Base-by-base conservation (phyloP, 2,329 filamentous ascomycete species). In the Periconia macrospinosa region DNA sequence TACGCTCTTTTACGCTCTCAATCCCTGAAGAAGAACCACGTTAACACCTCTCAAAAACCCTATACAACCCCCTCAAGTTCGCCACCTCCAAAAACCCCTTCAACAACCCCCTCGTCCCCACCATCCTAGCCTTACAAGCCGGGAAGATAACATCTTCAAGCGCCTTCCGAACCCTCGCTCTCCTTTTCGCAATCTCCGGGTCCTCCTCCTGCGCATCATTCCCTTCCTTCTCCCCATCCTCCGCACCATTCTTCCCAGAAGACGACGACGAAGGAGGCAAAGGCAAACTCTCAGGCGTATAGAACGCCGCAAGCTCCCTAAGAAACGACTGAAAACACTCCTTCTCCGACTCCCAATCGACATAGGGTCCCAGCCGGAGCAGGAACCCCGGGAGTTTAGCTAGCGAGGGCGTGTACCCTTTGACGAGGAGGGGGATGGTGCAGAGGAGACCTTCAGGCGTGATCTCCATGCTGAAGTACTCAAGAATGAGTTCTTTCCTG, bases 11-110 rank as follows among this genome's bases (percentile, higher is more conserved):
- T 8, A 27, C 23, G 8, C 23, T 27, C 23, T 27, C 23, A 8
- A 3, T 27, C 23, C 23, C 23, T 27, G 8, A 8, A 27, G 23
- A 27, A 27, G 8, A 3, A 3, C 23, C 27, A 13, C 19, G 14
- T 49, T 41, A 97, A 73, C 94, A 97, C 50, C 94, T 80, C 76
- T 99, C 94, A 79, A 99, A 99, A 2, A 97, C 92, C 44, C 90
- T 81, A 74, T 99, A 99, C 53, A 99, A 71, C 0, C 92, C 92
- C 74, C 96, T 97, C 54, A 97, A 74, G 76, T 95, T 91, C 1
- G 94, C 93, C 46, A 96, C 86, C 74, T 99, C 93, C 45, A 96
- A 77, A 11, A 96, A 85, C 0, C 86, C 89, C 47, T 86, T 85
- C 75, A 95, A 84, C 65, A 97, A 76, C 6, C 83, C 81, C 59